phyloP scores from a whole-genome alignment of 2,329 filamentous ascomycete species.

The Aspergillus hortae region DNA sequence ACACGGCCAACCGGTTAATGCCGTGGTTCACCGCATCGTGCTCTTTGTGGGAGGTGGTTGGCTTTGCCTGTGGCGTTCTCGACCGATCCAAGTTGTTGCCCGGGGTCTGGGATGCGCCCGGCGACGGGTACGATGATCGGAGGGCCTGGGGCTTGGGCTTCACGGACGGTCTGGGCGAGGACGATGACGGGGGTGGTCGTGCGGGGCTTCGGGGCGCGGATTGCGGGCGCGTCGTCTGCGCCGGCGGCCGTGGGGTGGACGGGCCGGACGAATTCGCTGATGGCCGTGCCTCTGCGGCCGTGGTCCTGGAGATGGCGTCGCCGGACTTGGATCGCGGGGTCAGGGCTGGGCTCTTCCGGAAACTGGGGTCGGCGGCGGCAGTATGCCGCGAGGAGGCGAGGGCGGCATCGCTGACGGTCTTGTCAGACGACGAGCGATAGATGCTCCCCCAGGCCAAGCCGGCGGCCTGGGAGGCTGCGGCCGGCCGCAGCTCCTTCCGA shows the following conservation, averaged over 20 bases:
- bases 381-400: conserved; percentile 27
- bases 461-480: conserved; percentile 61
- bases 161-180: conserved; percentile 28
- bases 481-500: conserved; percentile 47
- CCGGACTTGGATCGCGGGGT: conserved; percentile 18
- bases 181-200: conserved; percentile 11
- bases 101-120: conserved; percentile 14
- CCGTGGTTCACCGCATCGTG: conserved; percentile 28
- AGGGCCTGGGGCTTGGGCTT: conserved; percentile 38
- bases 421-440: conserved; percentile 24
- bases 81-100: conserved; percentile 8
- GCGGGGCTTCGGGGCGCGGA: conserved; percentile 8
- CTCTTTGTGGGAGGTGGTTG: conserved; percentile 13
- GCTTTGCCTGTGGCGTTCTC: conserved; percentile 17
- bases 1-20: conserved; percentile 22
- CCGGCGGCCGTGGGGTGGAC: neutral
- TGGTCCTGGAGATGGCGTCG: conserved; percentile 14
- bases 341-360: conserved; percentile 21
- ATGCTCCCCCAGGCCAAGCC: conserved; percentile 57
- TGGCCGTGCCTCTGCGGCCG: neutral
- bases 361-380: conserved; percentile 23
- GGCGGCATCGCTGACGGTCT: conserved; percentile 26
- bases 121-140: conserved; percentile 21
- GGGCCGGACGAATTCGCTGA: neutral
- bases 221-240: conserved; percentile 5